Evolutionary conservation across 208 protist species (phyloP), one percentile per base, ranked within the genome.

Genomic region (Leishmania braziliensis): DNA sequence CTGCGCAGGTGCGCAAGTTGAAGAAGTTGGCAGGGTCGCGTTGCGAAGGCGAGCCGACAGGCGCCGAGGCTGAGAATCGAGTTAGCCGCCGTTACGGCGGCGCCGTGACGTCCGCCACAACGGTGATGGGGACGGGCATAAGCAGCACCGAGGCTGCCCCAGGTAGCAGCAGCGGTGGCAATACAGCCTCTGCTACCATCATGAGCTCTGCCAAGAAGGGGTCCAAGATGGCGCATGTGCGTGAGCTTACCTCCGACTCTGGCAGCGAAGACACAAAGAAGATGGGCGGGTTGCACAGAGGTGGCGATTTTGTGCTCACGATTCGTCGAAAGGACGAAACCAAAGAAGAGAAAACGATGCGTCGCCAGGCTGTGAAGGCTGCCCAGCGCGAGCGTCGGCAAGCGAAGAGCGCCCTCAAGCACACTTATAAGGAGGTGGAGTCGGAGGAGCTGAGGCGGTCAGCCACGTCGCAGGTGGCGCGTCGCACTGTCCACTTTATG

Each of bases 281-380:
- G 29, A 12, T 23, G 50, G 12, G n/a, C 33, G 51, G 72, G 56
- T 58, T 3, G 3, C n/a, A 46, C 50, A 48, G 58, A 20, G 62
- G 33, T 20, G 33, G 71, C 5, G 69, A 63, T 14, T 5, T 78
- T 0, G 36, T 92, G 14, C 74, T 76, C 48, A 80, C 73, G 23
- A 71, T 86, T 23, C 89, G 93, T 36, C 77, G 26, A 3, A 94
- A 95, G 53, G 87, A 87, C 23, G 95, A 98, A 76, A 95, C 95
- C 20, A 92, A 88, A 65, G 93, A 98, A 80, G 93, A 98, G 79
- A 93, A 93, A 80, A 95, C 92, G 81, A 63, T 92, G 80, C 88
- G 95, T 23, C 88, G 92, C 29, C 87, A 97, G 84, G 85, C 90
- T 12, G 92, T 93, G 26, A 98, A 98, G 87, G 74, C 88, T 29